Conservation (phyloP, 2,329 filamentous ascomycete genomes). For the Elsinoe australis region DNA sequence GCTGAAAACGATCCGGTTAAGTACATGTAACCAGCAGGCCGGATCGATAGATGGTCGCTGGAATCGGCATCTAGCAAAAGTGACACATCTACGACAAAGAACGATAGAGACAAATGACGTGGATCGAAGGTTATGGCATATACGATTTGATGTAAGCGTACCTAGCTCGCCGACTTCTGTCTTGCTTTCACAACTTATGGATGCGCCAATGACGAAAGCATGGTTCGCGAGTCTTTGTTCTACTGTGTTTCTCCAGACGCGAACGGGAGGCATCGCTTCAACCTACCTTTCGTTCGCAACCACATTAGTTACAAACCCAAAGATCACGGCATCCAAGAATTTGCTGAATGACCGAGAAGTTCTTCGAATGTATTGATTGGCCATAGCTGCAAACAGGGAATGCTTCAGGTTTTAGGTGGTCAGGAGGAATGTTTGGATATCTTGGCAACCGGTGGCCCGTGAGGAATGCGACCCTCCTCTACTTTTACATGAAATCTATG, state of each 20-base stretch:
- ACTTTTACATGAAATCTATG: slow-evolving; percentile 75
- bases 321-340: neutral
- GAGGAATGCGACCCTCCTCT: slow-evolving; percentile 7
- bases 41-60: neutral
- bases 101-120: neutral
- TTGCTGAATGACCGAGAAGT: neutral
- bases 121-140: too few relatives aligned
- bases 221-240: neutral
- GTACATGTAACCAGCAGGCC: slow-evolving; percentile 2
- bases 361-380: neutral
- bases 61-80: neutral
- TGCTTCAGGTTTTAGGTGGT: neutral
- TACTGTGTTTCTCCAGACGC: neutral
- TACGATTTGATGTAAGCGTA: too few relatives aligned
- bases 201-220: too few relatives aligned
- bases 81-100: neutral
- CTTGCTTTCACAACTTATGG: too few relatives aligned
- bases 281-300: neutral
- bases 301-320: neutral
- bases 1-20: slow-evolving; percentile 5
- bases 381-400: neutral
- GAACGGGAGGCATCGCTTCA: neutral
- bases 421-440: slow-evolving; percentile 9
- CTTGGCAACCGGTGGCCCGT: slow-evolving; percentile 12
- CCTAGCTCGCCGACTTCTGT: too few relatives aligned